Evolutionary conservation across 2,329 filamentous ascomycete species (phyloP), one percentile per base, ranked within the genome.

Genomic region (Phialophora chinensis): DNA sequence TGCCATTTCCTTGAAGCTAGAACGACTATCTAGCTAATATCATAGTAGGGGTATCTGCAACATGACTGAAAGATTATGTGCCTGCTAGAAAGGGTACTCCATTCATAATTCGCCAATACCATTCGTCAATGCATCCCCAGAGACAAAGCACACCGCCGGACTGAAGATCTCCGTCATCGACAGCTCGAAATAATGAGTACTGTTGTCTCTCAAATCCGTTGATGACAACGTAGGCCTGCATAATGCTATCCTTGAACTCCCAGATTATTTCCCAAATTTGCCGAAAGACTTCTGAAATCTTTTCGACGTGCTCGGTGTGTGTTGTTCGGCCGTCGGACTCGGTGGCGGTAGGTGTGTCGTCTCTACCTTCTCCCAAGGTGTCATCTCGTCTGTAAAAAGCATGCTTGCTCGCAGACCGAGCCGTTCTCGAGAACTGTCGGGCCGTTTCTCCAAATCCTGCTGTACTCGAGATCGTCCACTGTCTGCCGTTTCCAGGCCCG

Each of bases 361-460:
- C 5, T 68, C 69, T n/a, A 63, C 53, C 14, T n/a, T 20, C 25
- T 68, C 60, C 69, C 71, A 71, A n/a, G 71, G 69, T 12, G 62
- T 66, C 6, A 38, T 62, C 25, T 72, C 66, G 38, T 69, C 59
- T 12, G 29, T 57, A 14, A 68, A 47, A 8, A 66, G 25, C 59
- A 71, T 67, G 57, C 56, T 72, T n/a, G 68, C 60, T n/a, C 61
- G 62, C 35, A 69, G 49, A 17, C 68, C 71, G 5, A 73, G 66
- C 14, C 70, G 49, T 17, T 56, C 57, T 23, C 66, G 67, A 38
- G 70, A 72, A 60, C 62, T 69, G 52, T 69, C 67, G 2, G 69
- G 66, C 20, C 66, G 65, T 38, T 63, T 66, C 33, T 67, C 66
- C 20, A 68, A 49, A 35, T 65, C 66, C 55, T 63, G 60, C 25